Evolutionary conservation across 2,329 filamentous ascomycete genomes (phyloP).

Genomic region (Cyphellophora europaea): DNA sequence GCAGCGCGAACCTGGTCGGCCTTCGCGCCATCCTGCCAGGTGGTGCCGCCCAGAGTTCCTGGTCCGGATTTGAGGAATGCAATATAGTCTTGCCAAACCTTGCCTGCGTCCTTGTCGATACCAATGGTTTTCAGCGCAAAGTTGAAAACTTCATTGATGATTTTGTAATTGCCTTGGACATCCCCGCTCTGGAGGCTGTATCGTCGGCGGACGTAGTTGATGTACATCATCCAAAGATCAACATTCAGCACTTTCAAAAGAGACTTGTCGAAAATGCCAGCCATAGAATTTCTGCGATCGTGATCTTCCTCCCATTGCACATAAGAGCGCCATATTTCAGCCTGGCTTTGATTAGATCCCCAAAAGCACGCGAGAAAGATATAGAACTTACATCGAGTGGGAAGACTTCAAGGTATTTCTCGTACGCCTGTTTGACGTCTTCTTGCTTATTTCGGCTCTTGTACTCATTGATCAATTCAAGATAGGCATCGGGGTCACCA

Average conservation of each 20-base stretch:
- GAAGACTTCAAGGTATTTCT: slow-evolving; percentile 79
- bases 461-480: slow-evolving; percentile 76
- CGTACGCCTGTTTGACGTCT: slow-evolving; percentile 69
- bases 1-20: slow-evolving; percentile 88
- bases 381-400: slow-evolving; percentile 70
- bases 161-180: slow-evolving; percentile 64
- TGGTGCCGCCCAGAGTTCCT: slow-evolving; percentile 71
- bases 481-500: slow-evolving; percentile 87
- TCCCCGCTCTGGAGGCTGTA: slow-evolving; percentile 79
- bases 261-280: slow-evolving; percentile 73
- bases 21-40: slow-evolving; percentile 97
- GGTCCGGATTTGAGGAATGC: slow-evolving; percentile 85
- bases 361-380: slow-evolving; percentile 6
- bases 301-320: slow-evolving; percentile 81
- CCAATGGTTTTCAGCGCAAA: slow-evolving; percentile 86
- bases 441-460: slow-evolving; percentile 73
- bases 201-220: slow-evolving; percentile 87
- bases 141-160: slow-evolving; percentile 80
- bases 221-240: slow-evolving; percentile 82
- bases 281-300: slow-evolving; percentile 71
- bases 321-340: slow-evolving; percentile 83
- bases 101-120: slow-evolving; percentile 79
- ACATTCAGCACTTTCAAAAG: slow-evolving; percentile 74
- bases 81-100: slow-evolving; percentile 90
- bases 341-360: slow-evolving; percentile 47